Evolutionary conservation across 805 yeast genomes (phyloP).

Genomic region (Saccharomycopsis capsularis): DNA sequence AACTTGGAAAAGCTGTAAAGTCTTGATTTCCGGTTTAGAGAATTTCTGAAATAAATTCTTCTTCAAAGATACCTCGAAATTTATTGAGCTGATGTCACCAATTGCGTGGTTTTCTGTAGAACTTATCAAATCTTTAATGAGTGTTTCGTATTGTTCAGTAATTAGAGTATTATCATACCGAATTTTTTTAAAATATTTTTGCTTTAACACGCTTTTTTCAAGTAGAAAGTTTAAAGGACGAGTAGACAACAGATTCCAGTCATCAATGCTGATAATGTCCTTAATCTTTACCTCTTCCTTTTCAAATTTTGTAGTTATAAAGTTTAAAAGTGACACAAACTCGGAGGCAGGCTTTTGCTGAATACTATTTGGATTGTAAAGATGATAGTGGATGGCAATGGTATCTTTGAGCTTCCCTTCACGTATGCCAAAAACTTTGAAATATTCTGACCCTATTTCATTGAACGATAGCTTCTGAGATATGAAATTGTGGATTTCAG

Average conservation of each 20-base stretch:
- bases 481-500: background rate
- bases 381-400: background rate
- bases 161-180: background rate
- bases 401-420: background rate
- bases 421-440: background rate
- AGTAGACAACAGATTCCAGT: too few relatives aligned
- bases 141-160: background rate
- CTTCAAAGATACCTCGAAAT: background rate
- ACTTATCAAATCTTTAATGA: background rate
- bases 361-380: too few relatives aligned
- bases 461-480: background rate
- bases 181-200: too few relatives aligned
- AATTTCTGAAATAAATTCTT: background rate
- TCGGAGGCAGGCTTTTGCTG: background rate
- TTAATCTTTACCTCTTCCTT: background rate
- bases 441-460: background rate
- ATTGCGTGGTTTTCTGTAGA: background rate
- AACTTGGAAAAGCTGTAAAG: background rate
- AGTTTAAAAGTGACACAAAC: background rate
- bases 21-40: background rate
- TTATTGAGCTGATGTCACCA: background rate
- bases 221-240: too few relatives aligned
- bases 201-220: background rate
- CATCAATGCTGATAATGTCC: background rate
- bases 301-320: background rate